phyloP scores from a whole-genome alignment of 2,329 filamentous ascomycete genomes.

The Albophoma yamanashiensis region DNA sequence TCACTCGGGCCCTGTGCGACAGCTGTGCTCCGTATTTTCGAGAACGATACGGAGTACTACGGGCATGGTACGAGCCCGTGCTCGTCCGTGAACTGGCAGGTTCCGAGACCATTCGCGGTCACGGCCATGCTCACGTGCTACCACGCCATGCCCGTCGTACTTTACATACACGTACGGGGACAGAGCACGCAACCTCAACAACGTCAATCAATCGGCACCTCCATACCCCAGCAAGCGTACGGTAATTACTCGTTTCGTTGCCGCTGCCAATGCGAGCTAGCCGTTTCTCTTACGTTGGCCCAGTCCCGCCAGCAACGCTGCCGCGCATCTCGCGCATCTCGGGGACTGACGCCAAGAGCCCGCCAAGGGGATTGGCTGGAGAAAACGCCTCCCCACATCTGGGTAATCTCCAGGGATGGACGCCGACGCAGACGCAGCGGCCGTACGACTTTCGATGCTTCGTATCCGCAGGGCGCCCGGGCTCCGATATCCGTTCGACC shows the following conservation, averaged over 20 bases:
- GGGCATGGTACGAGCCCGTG: no score
- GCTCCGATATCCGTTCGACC: background rate
- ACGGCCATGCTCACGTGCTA: background rate
- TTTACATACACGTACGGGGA: background rate
- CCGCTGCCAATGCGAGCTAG: background rate
- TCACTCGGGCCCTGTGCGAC: no score
- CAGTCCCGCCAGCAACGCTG: background rate
- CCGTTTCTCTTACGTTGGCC: background rate
- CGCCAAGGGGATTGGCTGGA: background rate
- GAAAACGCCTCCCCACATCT: background rate
- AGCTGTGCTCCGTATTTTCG: no score
- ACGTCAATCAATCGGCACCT: background rate
- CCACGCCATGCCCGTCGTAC: background rate
- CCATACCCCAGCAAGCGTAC: background rate
- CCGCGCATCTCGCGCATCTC: background rate
- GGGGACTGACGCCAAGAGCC: background rate
- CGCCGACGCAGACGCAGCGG: background rate
- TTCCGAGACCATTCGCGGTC: background rate
- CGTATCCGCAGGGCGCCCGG: background rate
- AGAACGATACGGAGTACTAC: no score
- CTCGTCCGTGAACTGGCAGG: no score
- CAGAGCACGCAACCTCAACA: background rate
- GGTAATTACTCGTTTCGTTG: background rate
- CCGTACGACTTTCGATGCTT: background rate
- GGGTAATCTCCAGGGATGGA: background rate